These are phyloP conservation scores for Russula compacta DNA, from an alignment of 768 basidiomycete species.

Conservation along the genomic window DNA sequence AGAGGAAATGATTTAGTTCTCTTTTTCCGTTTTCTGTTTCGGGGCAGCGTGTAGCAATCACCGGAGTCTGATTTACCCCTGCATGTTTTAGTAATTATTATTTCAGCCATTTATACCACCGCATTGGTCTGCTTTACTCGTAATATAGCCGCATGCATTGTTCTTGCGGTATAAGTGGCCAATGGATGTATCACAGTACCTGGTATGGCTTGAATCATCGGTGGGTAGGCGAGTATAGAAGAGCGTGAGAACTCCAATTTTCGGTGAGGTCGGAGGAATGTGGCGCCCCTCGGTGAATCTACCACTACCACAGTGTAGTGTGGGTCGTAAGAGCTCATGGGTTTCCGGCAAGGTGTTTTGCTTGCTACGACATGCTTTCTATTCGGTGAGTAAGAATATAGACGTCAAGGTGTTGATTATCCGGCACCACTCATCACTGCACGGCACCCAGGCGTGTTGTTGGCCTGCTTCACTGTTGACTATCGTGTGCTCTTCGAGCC, in stretches of 20 bases:
- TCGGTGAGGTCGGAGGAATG: not conserved
- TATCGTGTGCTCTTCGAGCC: conserved; percentile 70
- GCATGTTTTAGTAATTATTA: conserved; percentile 18
- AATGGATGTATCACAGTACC: not conserved
- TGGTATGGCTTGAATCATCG: no score
- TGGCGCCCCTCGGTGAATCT: not conserved
- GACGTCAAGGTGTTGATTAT: not conserved
- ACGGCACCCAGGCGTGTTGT: conserved; percentile 51
- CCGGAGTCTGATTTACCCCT: conserved; percentile 18
- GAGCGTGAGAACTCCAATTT: conserved; percentile 7
- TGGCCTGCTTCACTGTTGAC: conserved; percentile 84
- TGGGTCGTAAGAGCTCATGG: conserved; percentile 40
- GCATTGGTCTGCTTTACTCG: not conserved
- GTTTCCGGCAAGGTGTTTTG: conserved; percentile 84
- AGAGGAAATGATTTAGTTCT: not conserved
- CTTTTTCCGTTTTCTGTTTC: conserved; percentile 1
- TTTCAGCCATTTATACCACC: conserved; percentile 19
- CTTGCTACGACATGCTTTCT: conserved; percentile 85
- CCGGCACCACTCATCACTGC: not conserved
- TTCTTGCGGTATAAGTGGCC: not conserved
- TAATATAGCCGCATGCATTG: not conserved
- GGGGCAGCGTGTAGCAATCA: conserved; percentile 12
- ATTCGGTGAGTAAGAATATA: conserved; percentile 47
- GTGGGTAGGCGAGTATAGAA: no score
- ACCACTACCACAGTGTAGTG: not conserved